Evolutionary conservation across 2,329 filamentous ascomycete species (phyloP), one percentile per base, ranked within the genome.

Genomic region (Coleophoma eucalyptorum): DNA sequence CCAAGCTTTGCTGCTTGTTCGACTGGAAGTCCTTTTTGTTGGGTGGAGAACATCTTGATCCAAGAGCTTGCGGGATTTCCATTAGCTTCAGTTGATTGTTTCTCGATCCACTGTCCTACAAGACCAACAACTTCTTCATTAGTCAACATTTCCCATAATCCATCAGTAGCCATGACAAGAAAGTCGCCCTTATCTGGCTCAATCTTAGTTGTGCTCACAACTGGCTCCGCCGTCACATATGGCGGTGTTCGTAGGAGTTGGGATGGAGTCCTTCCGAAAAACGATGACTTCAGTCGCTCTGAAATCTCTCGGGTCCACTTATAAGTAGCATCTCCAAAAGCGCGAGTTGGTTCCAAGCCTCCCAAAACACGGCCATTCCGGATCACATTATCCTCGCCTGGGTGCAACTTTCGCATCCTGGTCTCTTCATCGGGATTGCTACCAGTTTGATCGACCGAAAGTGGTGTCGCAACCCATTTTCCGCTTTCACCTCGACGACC

Each of bases 121-220:
- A 99, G 81, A 1, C 94, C 94, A 46, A 99, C 89, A 1, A 97
- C 94, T 73, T 99, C 94, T 66, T 99, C 94, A 63, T 97, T 99
- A 44, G 90, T 97, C 55, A 99, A 78, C 94, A 97, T 97, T 72
- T 99, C 94, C 94, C 94, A 99, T 1, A 99, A 78, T 4, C 94
- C 94, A 66, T 99, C 94, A 0, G 94, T 97, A 19, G 94, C 94
- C 77, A 99, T 86, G 55, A 99, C 93, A 12, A 99, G 78, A 62
- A 99, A 99, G 66, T 99, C 94, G 43, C 93, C 92, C 55, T 89
- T 89, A 49, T 90, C 83, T 1, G 94, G 94, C 60, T 93, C 79
- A 48, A 99, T 86, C 68, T 94, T 87, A 43, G 93, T 97, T 1
- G 91, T 96, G 0, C 93, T 97, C 48, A 99, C 83, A 19, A 97